Evolutionary conservation across 768 basidiomycete species (phyloP).

Genomic region (Pisolithus albus): DNA sequence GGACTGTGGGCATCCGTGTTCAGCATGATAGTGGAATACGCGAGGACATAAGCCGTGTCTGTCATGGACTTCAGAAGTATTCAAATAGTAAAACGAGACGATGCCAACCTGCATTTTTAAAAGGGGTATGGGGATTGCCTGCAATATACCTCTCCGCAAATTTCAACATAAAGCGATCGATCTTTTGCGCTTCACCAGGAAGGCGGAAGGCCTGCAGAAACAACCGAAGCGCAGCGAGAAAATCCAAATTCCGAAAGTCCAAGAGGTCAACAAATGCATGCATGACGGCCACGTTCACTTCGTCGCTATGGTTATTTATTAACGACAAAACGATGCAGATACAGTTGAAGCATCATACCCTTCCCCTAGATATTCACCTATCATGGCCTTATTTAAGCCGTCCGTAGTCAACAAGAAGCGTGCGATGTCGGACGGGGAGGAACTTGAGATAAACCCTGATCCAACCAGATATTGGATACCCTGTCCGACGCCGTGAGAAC

Average conservation of each 20-base stretch:
- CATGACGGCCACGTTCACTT: constrained; percentile 88
- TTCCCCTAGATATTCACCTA: constrained; percentile 97
- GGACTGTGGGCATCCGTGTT: constrained; percentile 98
- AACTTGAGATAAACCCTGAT: constrained; percentile 75
- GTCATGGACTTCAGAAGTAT: constrained; percentile 7
- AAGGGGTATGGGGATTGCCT: constrained; percentile 75
- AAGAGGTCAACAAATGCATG: constrained; percentile 94
- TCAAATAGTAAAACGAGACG: not conserved
- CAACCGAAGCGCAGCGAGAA: constrained; percentile 82
- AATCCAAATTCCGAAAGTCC: constrained; percentile 74
- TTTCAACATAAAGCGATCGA: constrained; percentile 98
- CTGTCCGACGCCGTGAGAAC: constrained; percentile 31
- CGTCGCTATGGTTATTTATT: constrained; percentile 51
- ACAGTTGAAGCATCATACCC: constrained; percentile 48
- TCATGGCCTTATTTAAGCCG: constrained; percentile 90
- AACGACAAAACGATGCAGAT: not conserved
- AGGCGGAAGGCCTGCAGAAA: constrained; percentile 96
- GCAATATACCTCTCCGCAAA: constrained; percentile 96
- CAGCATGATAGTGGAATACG: constrained; percentile 91
- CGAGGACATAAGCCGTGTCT: constrained; percentile 93
- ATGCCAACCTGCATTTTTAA: constrained; percentile 84
- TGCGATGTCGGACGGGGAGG: constrained; percentile 71
- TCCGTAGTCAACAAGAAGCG: constrained; percentile 81
- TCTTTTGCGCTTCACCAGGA: constrained; percentile 96
- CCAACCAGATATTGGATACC: constrained; percentile 87